Evolutionary conservation across 768 basidiomycete genomes (phyloP), one percentile per base, ranked within the genome.

Genomic region (Podaxis sp.): DNA sequence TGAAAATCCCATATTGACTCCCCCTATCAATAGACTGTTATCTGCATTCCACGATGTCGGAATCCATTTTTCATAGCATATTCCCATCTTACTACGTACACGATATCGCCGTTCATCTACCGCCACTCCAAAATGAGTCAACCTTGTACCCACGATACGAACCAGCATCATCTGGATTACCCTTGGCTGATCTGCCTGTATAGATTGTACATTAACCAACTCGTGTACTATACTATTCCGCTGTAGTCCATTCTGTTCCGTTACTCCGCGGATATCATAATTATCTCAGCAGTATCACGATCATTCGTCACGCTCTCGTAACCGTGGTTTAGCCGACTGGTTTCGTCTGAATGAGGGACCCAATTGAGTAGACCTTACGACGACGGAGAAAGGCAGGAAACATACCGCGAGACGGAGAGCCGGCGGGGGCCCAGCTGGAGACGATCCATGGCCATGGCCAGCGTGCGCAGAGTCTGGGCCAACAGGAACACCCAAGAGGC

Each of bases 31-130:
- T 67, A 91, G 89, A 73, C 69, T 91, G 22, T 69, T 91, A n/a
- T 82, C 87, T 28, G 85, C 88, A 7, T 90, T 91, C 72, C 88
- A 90, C 64, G 87, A 89, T 56, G 81, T 80, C 53, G 88, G 88
- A n/a, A 82, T 90, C 52, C 88, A 89, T 68, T 90, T 90, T 66
- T 85, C 88, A 69, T 89, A 70, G 77, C 61, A 33, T 38, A 60
- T 28, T 13, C 12, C n/a, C 30, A 36, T 36, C 15, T 22, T 30
- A 28, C 48, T 24, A 24, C 8, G n/a, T 20, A 17, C 46, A 10
- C 46, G 41, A 15, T 50, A 33, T 50, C 30, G 20, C 26, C 33
- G 24, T 46, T 40, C 24, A 50, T 36, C 15, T 30, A 17, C 30
- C 28, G 28, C n/a, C 24, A 30, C 57, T 26, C 58, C 36, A 15